Conservation (phyloP, 352 stramenopile species). For the Pythium periplocum region DNA sequence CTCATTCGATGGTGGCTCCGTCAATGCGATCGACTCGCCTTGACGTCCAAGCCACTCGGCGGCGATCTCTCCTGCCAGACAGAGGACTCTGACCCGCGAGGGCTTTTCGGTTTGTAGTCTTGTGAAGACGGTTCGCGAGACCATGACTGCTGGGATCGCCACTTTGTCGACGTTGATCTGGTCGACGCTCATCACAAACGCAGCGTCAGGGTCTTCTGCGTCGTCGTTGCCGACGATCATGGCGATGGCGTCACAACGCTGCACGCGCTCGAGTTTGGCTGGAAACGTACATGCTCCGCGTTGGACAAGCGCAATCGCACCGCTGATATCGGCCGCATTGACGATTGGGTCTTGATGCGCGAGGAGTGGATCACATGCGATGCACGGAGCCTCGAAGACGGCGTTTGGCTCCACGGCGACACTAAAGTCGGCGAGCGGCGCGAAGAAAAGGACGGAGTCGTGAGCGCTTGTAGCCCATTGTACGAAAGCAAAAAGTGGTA, state of each 20-base stretch:
- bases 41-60: slow-evolving; percentile 20
- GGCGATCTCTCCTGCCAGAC: slow-evolving; percentile 40
- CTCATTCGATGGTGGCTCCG: slow-evolving; percentile 7
- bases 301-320: slow-evolving; percentile 44
- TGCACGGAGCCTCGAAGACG: slow-evolving; percentile 36
- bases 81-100: slow-evolving; percentile 35
- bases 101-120: slow-evolving; percentile 21
- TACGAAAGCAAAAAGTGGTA: slow-evolving; percentile 60
- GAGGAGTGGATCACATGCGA: slow-evolving; percentile 44
- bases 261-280: slow-evolving; percentile 57
- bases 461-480: slow-evolving; percentile 49
- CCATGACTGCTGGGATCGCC: slow-evolving; percentile 66
- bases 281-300: slow-evolving; percentile 65
- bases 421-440: slow-evolving; percentile 64
- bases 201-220: slow-evolving; percentile 27
- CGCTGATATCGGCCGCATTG: slow-evolving; percentile 30
- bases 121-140: slow-evolving; percentile 39
- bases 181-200: slow-evolving; percentile 77
- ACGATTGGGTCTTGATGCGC: slow-evolving; percentile 28
- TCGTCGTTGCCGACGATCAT: slow-evolving; percentile 72
- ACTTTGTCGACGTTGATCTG: slow-evolving; percentile 57
- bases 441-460: slow-evolving; percentile 42
- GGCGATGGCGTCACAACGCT: slow-evolving; percentile 45
- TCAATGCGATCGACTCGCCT: slow-evolving; percentile 19
- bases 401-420: slow-evolving; percentile 21